Percentiles rank a stretch among this genome's conserved stretches.
Conservation (phyloP, 352 stramenopile genomes). For the Globisporangium splendens region DNA sequence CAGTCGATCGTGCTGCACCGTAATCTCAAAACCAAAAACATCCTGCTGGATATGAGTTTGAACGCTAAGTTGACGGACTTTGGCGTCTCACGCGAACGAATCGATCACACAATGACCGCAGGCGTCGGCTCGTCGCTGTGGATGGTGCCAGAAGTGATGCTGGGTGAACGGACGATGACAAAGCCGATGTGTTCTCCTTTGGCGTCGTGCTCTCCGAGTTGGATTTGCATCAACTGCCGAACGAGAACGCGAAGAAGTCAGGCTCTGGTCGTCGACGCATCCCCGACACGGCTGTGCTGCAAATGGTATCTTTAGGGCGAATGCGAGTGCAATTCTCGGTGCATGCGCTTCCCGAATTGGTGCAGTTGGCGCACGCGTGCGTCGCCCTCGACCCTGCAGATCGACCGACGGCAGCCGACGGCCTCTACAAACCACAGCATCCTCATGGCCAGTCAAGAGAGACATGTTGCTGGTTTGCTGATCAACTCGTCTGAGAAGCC, state of each 20-base stretch:
- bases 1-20: constrained; percentile 32
- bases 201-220: constrained; percentile 37
- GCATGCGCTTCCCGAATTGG: constrained; percentile 18
- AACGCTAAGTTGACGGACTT: constrained; percentile 46
- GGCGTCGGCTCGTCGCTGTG: constrained; percentile 12
- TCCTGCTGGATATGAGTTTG: constrained; percentile 22
- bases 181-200: constrained; percentile 45
- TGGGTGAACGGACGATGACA: constrained; percentile 29
- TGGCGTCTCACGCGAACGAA: constrained; percentile 28
- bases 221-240: constrained; percentile 31
- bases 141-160: too few relatives aligned
- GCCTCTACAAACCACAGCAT: constrained; percentile 34
- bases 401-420: constrained; percentile 30
- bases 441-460: constrained; percentile 25
- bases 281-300: constrained; percentile 30
- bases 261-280: constrained; percentile 18
- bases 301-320: constrained; percentile 36
- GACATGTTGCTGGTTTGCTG: constrained; percentile 2
- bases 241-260: constrained; percentile 18
- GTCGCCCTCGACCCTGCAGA: constrained; percentile 27
- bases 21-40: constrained; percentile 53
- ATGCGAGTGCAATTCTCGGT: constrained; percentile 32
- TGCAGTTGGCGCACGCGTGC: constrained; percentile 28
- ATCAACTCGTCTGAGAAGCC: not conserved
- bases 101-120: constrained; percentile 26